A percentile compares a stretch with the other conserved stretches of the same genome.
phyloP scores from a whole-genome alignment of 2,329 filamentous ascomycete genomes.

The Arachnopeziza araneosa region DNA sequence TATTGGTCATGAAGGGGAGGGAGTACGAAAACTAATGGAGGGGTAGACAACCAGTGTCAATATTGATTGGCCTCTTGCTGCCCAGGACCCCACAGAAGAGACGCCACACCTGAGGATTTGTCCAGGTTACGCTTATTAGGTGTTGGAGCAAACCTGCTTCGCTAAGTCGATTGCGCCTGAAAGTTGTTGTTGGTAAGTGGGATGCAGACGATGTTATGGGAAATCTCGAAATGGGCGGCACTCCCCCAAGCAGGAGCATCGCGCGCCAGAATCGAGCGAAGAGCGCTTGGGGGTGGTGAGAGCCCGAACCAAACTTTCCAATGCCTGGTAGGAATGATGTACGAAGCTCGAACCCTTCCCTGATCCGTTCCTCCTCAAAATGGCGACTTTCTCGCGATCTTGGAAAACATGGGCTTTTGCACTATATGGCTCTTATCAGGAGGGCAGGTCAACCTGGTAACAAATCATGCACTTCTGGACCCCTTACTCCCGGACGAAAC shows the following conservation, averaged over 20 bases:
- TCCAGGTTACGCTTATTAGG: neutral
- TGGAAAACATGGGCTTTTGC: neutral
- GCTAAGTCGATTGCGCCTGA: neutral
- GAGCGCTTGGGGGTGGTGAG: neutral
- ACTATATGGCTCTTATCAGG: neutral
- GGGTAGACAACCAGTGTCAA: neutral
- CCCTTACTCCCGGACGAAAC: neutral
- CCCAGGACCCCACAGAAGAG: neutral
- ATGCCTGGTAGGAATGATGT: neutral
- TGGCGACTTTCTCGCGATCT: neutral
- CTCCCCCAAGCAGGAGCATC: neutral
- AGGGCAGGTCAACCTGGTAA: neutral
- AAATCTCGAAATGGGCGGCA: neutral
- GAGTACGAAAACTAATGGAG: neutral
- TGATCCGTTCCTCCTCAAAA: neutral
- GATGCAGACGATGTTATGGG: neutral
- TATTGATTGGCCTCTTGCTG: neutral
- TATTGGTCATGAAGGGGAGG: conserved; percentile 3
- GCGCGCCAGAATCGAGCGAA: neutral
- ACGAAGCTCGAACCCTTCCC: conserved; percentile 5
- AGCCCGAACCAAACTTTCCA: neutral
- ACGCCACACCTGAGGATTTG: neutral
- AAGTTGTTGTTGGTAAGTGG: neutral
- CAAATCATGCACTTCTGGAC: neutral
- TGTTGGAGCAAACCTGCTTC: neutral